These are phyloP conservation scores for Haematococcus sp. DNA, from an alignment of 139 green algal species.

Conservation along the genomic window DNA sequence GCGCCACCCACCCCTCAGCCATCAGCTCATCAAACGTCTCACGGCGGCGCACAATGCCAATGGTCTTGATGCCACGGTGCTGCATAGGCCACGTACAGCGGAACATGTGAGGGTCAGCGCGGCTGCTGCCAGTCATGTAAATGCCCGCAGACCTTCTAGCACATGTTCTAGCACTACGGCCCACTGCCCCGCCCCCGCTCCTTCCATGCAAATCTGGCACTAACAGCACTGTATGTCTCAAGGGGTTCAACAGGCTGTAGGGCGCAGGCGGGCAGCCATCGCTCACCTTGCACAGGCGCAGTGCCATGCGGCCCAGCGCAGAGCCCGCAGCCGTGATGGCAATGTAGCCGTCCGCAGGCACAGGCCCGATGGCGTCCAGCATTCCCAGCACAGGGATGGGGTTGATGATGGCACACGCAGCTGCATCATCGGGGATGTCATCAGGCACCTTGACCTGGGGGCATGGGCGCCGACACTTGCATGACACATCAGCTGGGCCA, in stretches of 20 bases:
- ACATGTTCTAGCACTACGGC: no score
- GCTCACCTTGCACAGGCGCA: slow-evolving; percentile 3
- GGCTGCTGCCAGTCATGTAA: no score
- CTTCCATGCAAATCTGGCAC: no score
- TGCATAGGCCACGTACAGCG: no score
- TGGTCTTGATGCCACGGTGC: slow-evolving; percentile 9
- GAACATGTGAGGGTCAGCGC: no score
- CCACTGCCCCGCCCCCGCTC: no score
- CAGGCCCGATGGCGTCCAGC: slow-evolving; percentile 28
- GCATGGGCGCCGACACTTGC: not conserved
- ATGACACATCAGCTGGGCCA: not conserved
- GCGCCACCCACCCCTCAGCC: not conserved
- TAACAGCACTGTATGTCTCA: no score
- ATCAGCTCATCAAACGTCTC: not conserved
- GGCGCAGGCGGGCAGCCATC: no score
- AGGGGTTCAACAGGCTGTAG: no score
- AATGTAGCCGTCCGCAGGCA: slow-evolving; percentile 7
- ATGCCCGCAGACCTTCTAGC: no score
- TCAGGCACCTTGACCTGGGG: slow-evolving; percentile 34
- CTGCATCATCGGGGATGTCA: slow-evolving; percentile 36
- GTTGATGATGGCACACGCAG: slow-evolving; percentile 42
- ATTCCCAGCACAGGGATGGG: slow-evolving; percentile 50
- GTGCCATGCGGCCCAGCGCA: slow-evolving; percentile 16
- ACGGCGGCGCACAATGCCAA: not conserved
- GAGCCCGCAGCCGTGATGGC: slow-evolving; percentile 20